Conservation (phyloP, 2,329 filamentous ascomycete genomes). For the Botrytis fabae region DNA sequence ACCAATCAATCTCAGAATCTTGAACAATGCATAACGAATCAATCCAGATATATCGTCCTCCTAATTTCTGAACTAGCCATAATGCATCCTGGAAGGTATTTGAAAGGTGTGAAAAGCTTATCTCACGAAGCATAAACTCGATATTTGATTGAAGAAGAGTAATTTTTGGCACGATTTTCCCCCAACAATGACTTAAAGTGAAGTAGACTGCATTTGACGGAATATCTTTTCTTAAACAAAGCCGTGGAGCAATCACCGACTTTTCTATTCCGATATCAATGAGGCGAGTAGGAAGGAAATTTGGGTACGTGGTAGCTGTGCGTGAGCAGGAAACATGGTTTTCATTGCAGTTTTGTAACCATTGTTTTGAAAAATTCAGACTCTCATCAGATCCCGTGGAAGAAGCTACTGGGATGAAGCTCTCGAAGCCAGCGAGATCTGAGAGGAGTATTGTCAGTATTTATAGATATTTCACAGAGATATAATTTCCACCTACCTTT, state of each 20-base stretch:
- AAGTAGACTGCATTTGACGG: not conserved
- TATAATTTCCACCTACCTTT: not conserved
- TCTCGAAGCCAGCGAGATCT: not conserved
- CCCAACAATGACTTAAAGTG: not conserved
- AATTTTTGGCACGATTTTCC: rapidly evolving
- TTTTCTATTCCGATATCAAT: not conserved
- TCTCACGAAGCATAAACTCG: not conserved
- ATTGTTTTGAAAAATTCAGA: not conserved
- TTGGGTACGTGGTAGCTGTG: not conserved
- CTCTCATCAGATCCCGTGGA: not conserved
- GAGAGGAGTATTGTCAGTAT: rapidly evolving
- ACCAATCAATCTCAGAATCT: not conserved
- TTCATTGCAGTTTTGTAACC: not conserved
- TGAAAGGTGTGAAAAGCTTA: not conserved
- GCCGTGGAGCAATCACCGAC: not conserved
- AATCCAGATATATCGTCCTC: not conserved
- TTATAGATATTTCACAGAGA: no score
- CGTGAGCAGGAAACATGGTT: not conserved
- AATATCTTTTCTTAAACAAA: not conserved
- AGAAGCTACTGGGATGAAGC: not conserved
- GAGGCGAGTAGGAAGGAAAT: not conserved
- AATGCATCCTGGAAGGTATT: not conserved
- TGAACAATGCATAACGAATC: not conserved
- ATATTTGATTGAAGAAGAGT: not conserved
- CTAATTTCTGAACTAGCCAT: not conserved